Evolutionary conservation across 1,284 basidiomycete species (phyloP).

Genomic region (Ceratobasidium papillatum): DNA sequence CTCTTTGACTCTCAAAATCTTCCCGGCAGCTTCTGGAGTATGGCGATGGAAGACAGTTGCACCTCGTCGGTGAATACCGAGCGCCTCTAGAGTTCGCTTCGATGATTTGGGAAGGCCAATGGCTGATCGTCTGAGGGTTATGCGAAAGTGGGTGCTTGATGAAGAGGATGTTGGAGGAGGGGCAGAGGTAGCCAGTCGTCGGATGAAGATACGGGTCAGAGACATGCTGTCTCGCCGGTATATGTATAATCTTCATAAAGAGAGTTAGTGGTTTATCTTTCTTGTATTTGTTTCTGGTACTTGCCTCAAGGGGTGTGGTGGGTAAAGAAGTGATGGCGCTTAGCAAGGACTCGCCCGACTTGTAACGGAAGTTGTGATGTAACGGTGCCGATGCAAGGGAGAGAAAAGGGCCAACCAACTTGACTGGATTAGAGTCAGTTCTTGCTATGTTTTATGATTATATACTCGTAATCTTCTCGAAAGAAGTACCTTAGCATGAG

Average conservation of each 20-base stretch:
- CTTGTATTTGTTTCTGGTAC: too few species aligned
- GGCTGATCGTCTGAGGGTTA: conserved; percentile 82
- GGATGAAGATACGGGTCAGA: background rate
- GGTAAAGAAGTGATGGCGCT: too few species aligned
- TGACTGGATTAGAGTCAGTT: too few species aligned
- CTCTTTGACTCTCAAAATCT: conserved; percentile 85
- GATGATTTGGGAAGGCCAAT: conserved; percentile 78
- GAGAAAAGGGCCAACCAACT: too few species aligned
- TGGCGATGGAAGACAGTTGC: conserved; percentile 84
- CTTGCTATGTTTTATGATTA: too few species aligned
- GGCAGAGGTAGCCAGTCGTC: background rate
- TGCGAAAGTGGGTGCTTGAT: conserved; percentile 74
- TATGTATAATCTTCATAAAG: too few species aligned
- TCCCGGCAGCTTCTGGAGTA: conserved; percentile 77
- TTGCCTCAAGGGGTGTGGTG: too few species aligned
- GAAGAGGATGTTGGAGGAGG: background rate
- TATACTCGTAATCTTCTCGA: too few species aligned
- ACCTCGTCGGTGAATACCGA: conserved; percentile 80
- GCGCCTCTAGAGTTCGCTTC: conserved; percentile 74
- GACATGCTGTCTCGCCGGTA: background rate
- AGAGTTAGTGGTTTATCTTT: background rate
- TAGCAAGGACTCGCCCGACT: too few species aligned
- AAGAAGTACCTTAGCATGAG: too few species aligned
- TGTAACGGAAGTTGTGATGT: too few species aligned
- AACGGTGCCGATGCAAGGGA: too few species aligned